These are phyloP conservation scores for Amoebophrya sp. DNA, from an alignment of 169 alveolate genomes.

Conservation along the genomic window DNA sequence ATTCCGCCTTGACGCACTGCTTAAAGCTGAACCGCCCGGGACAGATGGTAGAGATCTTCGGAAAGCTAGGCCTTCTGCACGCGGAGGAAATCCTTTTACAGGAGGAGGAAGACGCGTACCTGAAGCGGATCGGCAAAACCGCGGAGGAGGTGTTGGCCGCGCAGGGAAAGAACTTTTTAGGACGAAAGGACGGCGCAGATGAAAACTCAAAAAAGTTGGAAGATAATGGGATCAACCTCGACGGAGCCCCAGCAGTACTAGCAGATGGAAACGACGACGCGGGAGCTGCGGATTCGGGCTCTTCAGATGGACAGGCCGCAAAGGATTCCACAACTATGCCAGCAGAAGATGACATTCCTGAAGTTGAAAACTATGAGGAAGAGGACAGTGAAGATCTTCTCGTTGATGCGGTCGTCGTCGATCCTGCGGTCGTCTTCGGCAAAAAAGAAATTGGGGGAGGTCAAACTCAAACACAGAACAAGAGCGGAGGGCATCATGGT, in stretches of 20 bases:
- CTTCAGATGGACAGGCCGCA: too few relatives aligned
- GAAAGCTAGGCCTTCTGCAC: background rate
- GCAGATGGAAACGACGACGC: too few relatives aligned
- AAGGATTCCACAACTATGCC: background rate
- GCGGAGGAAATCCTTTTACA: background rate
- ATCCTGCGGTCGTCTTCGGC: background rate
- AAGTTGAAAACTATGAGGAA: background rate
- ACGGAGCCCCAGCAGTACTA: too few relatives aligned
- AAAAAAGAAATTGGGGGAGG: background rate
- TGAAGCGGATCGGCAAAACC: background rate
- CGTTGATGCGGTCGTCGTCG: constrained; percentile 9
- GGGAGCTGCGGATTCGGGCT: too few relatives aligned
- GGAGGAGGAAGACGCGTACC: background rate
- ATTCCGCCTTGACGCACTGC: background rate
- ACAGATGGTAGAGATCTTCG: background rate
- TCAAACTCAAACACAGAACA: too few relatives aligned
- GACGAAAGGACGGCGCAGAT: too few relatives aligned
- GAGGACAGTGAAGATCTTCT: background rate
- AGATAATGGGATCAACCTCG: too few relatives aligned
- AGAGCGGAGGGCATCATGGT: too few relatives aligned
- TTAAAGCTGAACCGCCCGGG: background rate
- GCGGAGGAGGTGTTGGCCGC: too few relatives aligned
- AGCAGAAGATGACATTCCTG: background rate
- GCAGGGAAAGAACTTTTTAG: too few relatives aligned
- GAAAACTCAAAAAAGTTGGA: too few relatives aligned